Evolutionary conservation across 192 early-diverging fungal genomes (phyloP).

Genomic region (Coemansia sp.): DNA sequence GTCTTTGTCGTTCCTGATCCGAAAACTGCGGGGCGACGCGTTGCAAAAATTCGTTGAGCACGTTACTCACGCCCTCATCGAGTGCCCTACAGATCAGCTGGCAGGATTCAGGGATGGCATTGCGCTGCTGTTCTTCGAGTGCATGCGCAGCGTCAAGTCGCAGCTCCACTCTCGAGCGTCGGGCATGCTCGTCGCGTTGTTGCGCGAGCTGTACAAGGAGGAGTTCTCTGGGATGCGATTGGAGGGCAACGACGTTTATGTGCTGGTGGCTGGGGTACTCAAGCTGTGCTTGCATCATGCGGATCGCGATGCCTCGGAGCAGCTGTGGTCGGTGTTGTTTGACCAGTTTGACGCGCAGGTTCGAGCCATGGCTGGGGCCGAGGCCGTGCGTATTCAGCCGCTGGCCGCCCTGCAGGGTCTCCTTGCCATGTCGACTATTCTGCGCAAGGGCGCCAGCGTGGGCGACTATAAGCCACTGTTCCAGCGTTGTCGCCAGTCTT

Average conservation of each 20-base stretch:
- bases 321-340: constrained; percentile 35
- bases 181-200: constrained; percentile 38
- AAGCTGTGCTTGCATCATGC: constrained; percentile 40
- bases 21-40: constrained; percentile 66
- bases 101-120: constrained; percentile 70
- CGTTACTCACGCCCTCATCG: constrained; percentile 55
- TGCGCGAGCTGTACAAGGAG: constrained; percentile 37
- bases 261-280: constrained; percentile 24
- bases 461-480: constrained; percentile 32
- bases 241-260: constrained; percentile 23
- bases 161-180: constrained; percentile 59
- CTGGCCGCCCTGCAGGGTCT: constrained; percentile 20
- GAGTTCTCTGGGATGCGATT: constrained; percentile 10
- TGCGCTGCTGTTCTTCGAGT: constrained; percentile 79
- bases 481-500: constrained; percentile 31
- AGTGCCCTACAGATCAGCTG: constrained; percentile 25
- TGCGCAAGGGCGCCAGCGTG: constrained; percentile 49
- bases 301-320: constrained; percentile 24
- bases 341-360: constrained; percentile 27
- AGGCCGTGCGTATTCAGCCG: constrained; percentile 16
- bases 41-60: constrained; percentile 62
- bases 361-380: neutral
- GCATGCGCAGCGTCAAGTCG: constrained; percentile 66
- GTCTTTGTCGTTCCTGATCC: constrained; percentile 84
- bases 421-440: constrained; percentile 22